These are phyloP conservation scores for Dimargaris xerosporica DNA, from an alignment of 192 early-diverging fungal genomes.

Conservation along the genomic window DNA sequence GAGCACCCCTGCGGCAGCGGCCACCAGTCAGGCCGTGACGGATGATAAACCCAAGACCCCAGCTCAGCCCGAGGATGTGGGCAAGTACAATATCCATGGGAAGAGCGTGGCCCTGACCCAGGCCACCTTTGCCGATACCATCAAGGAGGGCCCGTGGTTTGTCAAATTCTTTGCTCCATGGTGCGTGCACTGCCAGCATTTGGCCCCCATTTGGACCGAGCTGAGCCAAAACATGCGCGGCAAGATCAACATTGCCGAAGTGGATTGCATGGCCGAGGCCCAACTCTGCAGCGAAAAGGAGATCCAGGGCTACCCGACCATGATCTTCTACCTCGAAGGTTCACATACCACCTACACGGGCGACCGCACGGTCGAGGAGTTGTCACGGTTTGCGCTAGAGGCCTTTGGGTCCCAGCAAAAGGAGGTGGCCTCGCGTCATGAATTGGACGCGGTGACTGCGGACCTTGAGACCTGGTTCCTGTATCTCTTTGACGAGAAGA, in stretches of 20 bases:
- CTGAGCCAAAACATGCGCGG: constrained; percentile 45
- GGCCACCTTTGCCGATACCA: constrained; percentile 33
- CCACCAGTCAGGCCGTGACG: constrained; percentile 11
- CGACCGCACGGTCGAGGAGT: constrained; percentile 29
- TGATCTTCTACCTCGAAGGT: constrained; percentile 46
- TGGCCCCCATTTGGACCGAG: constrained; percentile 65
- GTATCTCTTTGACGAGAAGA: constrained; percentile 1
- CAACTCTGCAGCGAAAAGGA: constrained; percentile 44
- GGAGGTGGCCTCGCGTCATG: constrained; percentile 8
- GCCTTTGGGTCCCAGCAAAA: constrained; percentile 7
- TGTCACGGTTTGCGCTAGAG: constrained; percentile 29
- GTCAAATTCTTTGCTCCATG: constrained; percentile 81
- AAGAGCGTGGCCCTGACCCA: constrained; percentile 35
- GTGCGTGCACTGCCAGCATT: constrained; percentile 74
- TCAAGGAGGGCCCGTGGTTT: constrained; percentile 59
- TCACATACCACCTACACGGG: constrained; percentile 22
- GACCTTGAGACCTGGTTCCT: constrained; percentile 2
- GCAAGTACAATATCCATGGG: constrained; percentile 33
- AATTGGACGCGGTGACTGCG: background rate
- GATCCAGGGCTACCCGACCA: constrained; percentile 75
- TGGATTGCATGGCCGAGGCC: constrained; percentile 63
- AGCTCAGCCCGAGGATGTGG: constrained; percentile 13
- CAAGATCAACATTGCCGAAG: constrained; percentile 63
- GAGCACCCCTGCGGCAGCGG: background rate
- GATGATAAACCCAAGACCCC: constrained; percentile 11